Evolutionary conservation across 1,284 basidiomycete species (phyloP), one percentile per base, ranked within the genome.

Genomic region (Papiliotrema fonsecae): DNA sequence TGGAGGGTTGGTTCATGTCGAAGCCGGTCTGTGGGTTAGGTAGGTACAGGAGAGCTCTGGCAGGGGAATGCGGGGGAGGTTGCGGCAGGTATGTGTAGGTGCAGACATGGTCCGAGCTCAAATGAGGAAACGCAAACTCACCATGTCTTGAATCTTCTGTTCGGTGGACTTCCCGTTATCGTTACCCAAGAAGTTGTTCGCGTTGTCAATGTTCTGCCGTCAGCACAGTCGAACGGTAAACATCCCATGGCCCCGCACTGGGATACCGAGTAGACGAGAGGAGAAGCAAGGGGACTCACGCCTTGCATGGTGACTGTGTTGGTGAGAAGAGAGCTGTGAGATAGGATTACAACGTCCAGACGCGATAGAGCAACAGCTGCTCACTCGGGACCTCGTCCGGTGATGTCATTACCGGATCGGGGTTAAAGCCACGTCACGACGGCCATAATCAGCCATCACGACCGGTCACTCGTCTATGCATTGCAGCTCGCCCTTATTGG

Each of bases 121-220:
- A 16, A 7, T 6, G 6, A 22, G 6, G 24, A 18, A 6, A 5
- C 19, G 10, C 32, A 21, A 25, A 28, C 27, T 3, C 19, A 40
- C 27, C 45, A 14, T 39, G 37, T 43, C 44, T 34, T 49, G 40
- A 25, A 60, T 45, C 51, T 61, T 54, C 40, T 50, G 18, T 34
- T 50, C 52, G 18, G 58, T 21, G 40, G 55, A 52, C 50, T 66
- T 39, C 30, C 64, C 61, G 39, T 63, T 39, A 16, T 62, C 57
- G 25, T 54, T 56, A 37, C 54, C 47, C 27, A 64, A 45, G 52
- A 55, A 66, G 16, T 56, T 47, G 49, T 62, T 60, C 13, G 62
- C 64, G 52, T 61, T 57, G 45, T 57, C 49, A 42, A 60, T 51
- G 26, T 49, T 43, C 61, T 61, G 44, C 3, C n/a, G 16, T 30